A percentile compares a stretch with the other conserved stretches of the same genome.
Evolutionary conservation across 441 rosid species (phyloP).

Genomic region (Syzygium syzygioides): DNA sequence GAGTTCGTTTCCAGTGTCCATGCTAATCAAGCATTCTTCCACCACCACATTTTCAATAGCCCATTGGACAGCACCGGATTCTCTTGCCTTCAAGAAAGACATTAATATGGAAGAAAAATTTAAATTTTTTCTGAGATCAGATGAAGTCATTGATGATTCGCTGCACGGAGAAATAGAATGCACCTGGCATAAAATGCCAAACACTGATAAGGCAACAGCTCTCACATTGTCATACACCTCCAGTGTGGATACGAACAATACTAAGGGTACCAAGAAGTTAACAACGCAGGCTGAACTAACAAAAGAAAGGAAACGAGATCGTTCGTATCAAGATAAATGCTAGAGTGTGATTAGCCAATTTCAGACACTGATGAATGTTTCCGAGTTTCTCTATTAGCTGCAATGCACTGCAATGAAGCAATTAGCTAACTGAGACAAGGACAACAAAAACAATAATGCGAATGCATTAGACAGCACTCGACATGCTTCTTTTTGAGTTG

Average conservation of each 20-base stretch:
- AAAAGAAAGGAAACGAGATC: background rate
- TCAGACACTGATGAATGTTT: background rate
- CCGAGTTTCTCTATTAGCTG: conserved; percentile 1
- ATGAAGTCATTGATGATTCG: background rate
- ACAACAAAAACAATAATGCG: background rate
- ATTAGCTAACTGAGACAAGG: background rate
- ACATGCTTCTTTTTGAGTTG: background rate
- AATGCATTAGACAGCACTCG: background rate
- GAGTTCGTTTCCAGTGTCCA: background rate
- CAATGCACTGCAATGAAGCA: background rate
- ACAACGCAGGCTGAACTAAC: background rate
- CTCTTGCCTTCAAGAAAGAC: background rate
- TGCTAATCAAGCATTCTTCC: background rate
- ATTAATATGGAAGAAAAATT: background rate
- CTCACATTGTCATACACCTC: conserved; percentile 1
- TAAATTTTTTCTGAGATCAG: background rate
- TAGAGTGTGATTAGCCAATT: background rate
- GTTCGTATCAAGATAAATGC: background rate
- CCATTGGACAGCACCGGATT: background rate
- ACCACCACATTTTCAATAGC: background rate
- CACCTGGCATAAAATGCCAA: conserved; percentile 8
- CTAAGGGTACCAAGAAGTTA: background rate
- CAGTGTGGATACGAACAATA: background rate
- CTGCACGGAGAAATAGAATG: background rate
- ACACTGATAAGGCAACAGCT: background rate